phyloP scores from a whole-genome alignment of 176 grass and related monocot genomes.

The Triticum dicoccoides region DNA sequence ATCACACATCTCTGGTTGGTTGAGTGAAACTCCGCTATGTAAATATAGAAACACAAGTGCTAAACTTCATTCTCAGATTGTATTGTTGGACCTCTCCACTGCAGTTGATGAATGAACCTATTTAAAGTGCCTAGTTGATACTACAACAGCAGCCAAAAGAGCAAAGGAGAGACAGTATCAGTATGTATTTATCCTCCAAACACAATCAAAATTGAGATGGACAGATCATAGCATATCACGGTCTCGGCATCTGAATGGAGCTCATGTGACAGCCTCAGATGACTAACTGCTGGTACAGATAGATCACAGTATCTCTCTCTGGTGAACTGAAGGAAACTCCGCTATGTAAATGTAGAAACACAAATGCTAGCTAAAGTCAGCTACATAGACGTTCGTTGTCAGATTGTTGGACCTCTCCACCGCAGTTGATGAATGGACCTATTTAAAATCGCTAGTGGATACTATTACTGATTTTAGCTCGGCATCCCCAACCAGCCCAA shows the following conservation, averaged over 20 bases:
- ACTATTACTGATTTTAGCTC: not conserved
- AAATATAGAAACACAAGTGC: not conserved
- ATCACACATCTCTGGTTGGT: not conserved
- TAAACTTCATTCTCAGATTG: not conserved
- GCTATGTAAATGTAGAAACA: not conserved
- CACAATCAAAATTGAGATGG: too few relatives aligned
- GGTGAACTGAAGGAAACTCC: not conserved
- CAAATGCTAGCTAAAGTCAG: not conserved
- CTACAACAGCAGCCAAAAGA: not conserved
- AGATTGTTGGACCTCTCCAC: not conserved
- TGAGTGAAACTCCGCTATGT: not conserved
- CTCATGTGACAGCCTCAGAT: too few relatives aligned
- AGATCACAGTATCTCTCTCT: not conserved
- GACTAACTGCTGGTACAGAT: too few relatives aligned
- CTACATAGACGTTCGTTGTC: not conserved
- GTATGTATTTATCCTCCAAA: too few relatives aligned
- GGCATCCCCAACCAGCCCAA: not conserved
- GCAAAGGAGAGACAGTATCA: too few relatives aligned
- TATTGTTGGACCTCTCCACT: not conserved
- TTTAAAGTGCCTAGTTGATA: not conserved
- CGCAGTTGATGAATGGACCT: not conserved
- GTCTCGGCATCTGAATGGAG: too few relatives aligned
- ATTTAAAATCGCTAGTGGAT: not conserved
- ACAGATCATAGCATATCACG: too few relatives aligned
- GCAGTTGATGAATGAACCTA: not conserved